Evolutionary conservation across 352 stramenopile genomes (phyloP).

Genomic region (Phytopythium vexans): DNA sequence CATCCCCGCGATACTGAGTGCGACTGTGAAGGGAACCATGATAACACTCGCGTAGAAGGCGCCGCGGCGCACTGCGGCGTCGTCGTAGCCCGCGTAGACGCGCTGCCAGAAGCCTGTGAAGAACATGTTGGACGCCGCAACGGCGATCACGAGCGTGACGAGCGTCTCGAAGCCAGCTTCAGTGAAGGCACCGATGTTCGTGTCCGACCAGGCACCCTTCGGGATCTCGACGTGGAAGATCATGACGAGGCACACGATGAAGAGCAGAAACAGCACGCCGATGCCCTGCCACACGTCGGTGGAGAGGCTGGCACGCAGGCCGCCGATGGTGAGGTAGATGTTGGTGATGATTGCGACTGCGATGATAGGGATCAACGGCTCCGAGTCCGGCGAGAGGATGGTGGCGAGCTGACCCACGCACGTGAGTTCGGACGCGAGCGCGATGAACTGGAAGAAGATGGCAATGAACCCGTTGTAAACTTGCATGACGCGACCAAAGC

Average conservation of each 20-base stretch:
- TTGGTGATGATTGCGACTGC: slow-evolving; percentile 64
- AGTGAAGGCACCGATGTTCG: slow-evolving; percentile 64
- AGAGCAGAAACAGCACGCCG: slow-evolving; percentile 50
- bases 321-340: slow-evolving; percentile 69
- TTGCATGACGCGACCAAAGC: slow-evolving; percentile 68
- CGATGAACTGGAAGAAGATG: slow-evolving; percentile 85
- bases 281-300: slow-evolving; percentile 76
- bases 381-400: slow-evolving; percentile 43
- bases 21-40: slow-evolving; percentile 66
- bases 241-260: slow-evolving; percentile 64
- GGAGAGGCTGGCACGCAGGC: slow-evolving; percentile 63
- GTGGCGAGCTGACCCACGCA: slow-evolving; percentile 48
- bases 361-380: slow-evolving; percentile 58
- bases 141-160: slow-evolving; percentile 65
- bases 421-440: slow-evolving; percentile 66
- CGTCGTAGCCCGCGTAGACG: slow-evolving; percentile 58
- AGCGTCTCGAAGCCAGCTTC: slow-evolving; percentile 61
- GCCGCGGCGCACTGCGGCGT: slow-evolving; percentile 47
- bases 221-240: slow-evolving; percentile 51
- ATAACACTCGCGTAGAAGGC: slow-evolving; percentile 41
- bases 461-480: slow-evolving; percentile 64
- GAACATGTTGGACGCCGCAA: slow-evolving; percentile 66
- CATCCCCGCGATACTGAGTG: slow-evolving; percentile 65
- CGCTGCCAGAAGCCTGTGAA: slow-evolving; percentile 83
- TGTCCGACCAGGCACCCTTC: slow-evolving; percentile 38